phyloP scores from a whole-genome alignment of 2,329 filamentous ascomycete species.

The Diplodia mutila region DNA sequence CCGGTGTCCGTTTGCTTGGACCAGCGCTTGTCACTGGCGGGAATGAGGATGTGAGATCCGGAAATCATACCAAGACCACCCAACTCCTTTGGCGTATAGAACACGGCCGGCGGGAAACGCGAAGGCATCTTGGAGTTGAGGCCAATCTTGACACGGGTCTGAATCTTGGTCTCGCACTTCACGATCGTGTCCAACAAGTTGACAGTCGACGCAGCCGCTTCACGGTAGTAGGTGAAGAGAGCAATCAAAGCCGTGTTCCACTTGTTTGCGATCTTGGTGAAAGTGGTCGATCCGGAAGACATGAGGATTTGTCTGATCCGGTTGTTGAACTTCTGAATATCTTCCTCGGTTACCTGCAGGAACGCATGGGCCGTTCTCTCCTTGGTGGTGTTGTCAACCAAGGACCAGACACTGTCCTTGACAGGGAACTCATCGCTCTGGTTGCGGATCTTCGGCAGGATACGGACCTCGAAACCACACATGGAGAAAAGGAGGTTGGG shows the following conservation, averaged over 20 bases:
- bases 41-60: conserved; percentile 95
- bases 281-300: conserved; percentile 98
- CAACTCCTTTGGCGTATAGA: conserved; percentile 97
- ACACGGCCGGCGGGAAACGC: conserved; percentile 95
- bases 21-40: conserved; percentile 96
- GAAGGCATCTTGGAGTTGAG: conserved; percentile 99
- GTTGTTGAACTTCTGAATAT: conserved; percentile 99
- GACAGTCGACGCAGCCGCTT: conserved; percentile 94
- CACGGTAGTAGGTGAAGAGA: conserved; percentile 97
- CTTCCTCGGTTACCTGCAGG: conserved; percentile 95
- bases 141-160: conserved; percentile 97
- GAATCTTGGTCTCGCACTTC: conserved; percentile 99
- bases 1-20: conserved; percentile 97
- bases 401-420: conserved; percentile 97
- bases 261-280: conserved; percentile 99
- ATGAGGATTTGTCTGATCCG: conserved; percentile 97
- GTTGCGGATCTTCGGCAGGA: conserved; percentile 92
- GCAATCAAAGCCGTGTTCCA: conserved; percentile 99
- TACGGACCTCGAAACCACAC: conserved; percentile 96
- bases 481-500: conserved; percentile 97
- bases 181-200: conserved; percentile 95
- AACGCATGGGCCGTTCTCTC: conserved; percentile 97
- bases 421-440: conserved; percentile 95
- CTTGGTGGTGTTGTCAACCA: conserved; percentile 95
- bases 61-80: conserved; percentile 99